Base-by-base conservation (phyloP, 2,329 filamentous ascomycete species). In the Claviceps monticola region DNA sequence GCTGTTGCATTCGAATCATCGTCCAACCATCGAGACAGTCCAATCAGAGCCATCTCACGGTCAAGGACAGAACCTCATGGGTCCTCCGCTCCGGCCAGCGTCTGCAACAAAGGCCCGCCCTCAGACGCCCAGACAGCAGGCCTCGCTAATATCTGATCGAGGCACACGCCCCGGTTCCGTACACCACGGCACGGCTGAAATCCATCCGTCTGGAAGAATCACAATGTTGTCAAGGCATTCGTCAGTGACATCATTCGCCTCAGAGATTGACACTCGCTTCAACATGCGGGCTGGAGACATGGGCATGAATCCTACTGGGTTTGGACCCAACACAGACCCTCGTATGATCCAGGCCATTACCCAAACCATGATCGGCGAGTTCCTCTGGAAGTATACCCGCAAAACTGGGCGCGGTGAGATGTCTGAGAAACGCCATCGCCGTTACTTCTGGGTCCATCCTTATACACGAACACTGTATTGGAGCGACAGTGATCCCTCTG, bases 321-420 rank as follows among this genome's bases (percentile, higher is more conserved):
- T 93, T 54, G 79, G 81, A 9, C 74, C 82, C 19, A 79, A 79
- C 56, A 95, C 89, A 5, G 93, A 98, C 69, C 91, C 91, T 56
- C 86, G 91, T 60, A 96, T 98, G 89, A 97, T 98, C 59, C 89
- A 96, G 71, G 93, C 93, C 48, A 96, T 98, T 58, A 98, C 93
- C 2, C 91, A 98, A 68, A 97, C 93, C 17, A 98, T 98, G 93
- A 97, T 98, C 63, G 93, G 93, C 52, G 93, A 98, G 66, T 97
- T 91, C 66, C 75, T 98, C 42, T 98, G 93, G 93, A 98, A 98
- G 67, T 98, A 98, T 69, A 98, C 93, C 0, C 85, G 93, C 61
- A 95, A 93, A 71, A 78, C 90, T 54, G 90, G 89, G n/a, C 84
- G 91, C 23, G 86, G 83, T 51, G 86, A 89, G 56, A 82, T 95